These are phyloP conservation scores for Panus rudis DNA, from an alignment of 768 basidiomycete genomes.

Conservation along the genomic window DNA sequence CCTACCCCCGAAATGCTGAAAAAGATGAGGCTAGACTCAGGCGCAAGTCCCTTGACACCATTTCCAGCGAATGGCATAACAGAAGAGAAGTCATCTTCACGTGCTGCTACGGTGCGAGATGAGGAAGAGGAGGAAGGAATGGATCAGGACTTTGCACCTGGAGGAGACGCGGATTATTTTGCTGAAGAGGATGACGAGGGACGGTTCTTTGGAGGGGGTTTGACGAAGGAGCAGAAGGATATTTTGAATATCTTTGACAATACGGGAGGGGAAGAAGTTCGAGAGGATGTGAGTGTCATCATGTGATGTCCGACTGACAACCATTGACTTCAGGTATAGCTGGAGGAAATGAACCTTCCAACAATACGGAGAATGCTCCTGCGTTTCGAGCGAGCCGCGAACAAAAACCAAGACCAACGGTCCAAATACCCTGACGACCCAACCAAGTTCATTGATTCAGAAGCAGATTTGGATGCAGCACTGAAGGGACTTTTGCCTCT, in stretches of 20 bases:
- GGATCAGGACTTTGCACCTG: slow-evolving; percentile 62
- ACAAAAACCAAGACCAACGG: slow-evolving; percentile 93
- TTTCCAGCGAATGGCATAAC: slow-evolving; percentile 5
- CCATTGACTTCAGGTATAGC: slow-evolving; percentile 30
- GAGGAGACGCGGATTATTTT: slow-evolving; percentile 87
- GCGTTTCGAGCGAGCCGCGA: slow-evolving; percentile 79
- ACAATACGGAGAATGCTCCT: slow-evolving; percentile 68
- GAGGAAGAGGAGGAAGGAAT: slow-evolving; percentile 37
- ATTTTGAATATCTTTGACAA: slow-evolving; percentile 93
- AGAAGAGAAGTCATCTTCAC: slow-evolving; percentile 17
- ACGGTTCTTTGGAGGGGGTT: slow-evolving; percentile 88
- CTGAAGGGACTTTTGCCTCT: slow-evolving; percentile 86
- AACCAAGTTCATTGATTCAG: slow-evolving; percentile 98
- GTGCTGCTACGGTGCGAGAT: slow-evolving; percentile 55
- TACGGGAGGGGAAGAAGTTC: slow-evolving; percentile 52
- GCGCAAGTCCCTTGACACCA: slow-evolving; percentile 8
- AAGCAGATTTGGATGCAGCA: slow-evolving; percentile 86
- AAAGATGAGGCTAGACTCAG: slow-evolving; percentile 56
- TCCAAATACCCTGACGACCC: slow-evolving; percentile 95
- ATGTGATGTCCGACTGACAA: slow-evolving; percentile 3
- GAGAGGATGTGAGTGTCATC: slow-evolving; percentile 50
- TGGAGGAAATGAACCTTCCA: slow-evolving; percentile 61
- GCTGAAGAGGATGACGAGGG: slow-evolving; percentile 89
- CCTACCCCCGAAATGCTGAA: slow-evolving; percentile 81
- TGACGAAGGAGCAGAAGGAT: slow-evolving; percentile 89